Evolutionary conservation across 208 protist genomes (phyloP).

Genomic region (Wallacemonas sp.): DNA sequence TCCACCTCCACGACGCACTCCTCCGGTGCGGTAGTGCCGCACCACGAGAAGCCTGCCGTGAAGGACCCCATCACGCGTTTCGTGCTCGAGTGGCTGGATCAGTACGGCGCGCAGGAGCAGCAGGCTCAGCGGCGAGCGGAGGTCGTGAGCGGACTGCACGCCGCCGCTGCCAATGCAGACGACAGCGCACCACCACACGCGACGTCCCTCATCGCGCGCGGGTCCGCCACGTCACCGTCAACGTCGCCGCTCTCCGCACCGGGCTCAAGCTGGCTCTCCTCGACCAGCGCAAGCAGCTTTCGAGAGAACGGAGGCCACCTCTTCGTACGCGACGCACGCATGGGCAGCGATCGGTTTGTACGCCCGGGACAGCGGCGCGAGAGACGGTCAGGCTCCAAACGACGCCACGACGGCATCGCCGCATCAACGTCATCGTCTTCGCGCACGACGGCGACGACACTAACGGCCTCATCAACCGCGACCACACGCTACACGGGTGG

Average conservation of each 20-base stretch:
- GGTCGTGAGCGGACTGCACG: conserved; percentile 20
- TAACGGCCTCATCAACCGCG: conserved; percentile 1
- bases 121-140: conserved; percentile 11
- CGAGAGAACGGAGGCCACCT: conserved; percentile 27
- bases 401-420: neutral
- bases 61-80: conserved; percentile 71
- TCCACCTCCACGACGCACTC: neutral
- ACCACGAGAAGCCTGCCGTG: conserved; percentile 14
- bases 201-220: neutral
- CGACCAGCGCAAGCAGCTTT: conserved; percentile 50
- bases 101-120: conserved; percentile 34
- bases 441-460: conserved; percentile 3
- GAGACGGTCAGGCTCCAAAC: neutral
- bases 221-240: conserved; percentile 20
- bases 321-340: conserved; percentile 27
- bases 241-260: conserved; percentile 13
- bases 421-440: neutral
- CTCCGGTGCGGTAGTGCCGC: too few species aligned
- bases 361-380: neutral
- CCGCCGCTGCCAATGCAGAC: conserved; percentile 17
- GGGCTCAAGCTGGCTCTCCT: conserved; percentile 41
- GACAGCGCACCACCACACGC: too few species aligned
- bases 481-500: conserved; percentile 9
- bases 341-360: neutral
- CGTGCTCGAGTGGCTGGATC: conserved; percentile 77